Evolutionary conservation across 2,329 filamentous ascomycete genomes (phyloP).

Genomic region (Fusarium sp.): DNA sequence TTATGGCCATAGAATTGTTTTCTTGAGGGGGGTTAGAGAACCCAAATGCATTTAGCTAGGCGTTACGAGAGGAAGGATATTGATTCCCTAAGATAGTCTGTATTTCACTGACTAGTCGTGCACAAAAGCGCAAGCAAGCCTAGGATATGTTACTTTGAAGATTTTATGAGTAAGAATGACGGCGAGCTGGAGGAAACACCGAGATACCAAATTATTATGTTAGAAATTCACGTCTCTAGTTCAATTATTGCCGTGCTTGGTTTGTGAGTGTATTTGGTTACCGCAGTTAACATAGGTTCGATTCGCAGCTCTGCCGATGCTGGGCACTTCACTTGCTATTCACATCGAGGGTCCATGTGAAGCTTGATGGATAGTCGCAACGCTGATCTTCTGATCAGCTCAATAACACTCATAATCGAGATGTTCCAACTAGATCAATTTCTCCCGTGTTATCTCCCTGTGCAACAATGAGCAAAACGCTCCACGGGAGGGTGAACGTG

Average conservation of each 20-base stretch:
- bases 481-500: background rate
- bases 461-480: background rate
- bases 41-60: slow-evolving; percentile 43
- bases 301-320: no score
- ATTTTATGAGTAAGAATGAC: slow-evolving; percentile 5
- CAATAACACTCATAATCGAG: no score
- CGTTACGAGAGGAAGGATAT: slow-evolving; percentile 36
- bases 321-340: no score
- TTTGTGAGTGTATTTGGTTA: no score
- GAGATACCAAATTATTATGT: slow-evolving; percentile 33
- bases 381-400: no score
- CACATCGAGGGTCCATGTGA: no score
- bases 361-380: no score
- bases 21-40: slow-evolving; percentile 21
- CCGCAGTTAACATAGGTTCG: no score
- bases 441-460: no score
- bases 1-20: slow-evolving; percentile 18
- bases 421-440: no score
- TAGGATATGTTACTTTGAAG: slow-evolving; percentile 11
- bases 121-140: slow-evolving; percentile 11
- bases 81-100: slow-evolving; percentile 34
- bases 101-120: slow-evolving; percentile 10
- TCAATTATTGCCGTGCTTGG: background rate
- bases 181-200: background rate
- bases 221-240: background rate